Base-by-base conservation (phyloP, 345 rosid species). In the Lagerstroemia speciosa region DNA sequence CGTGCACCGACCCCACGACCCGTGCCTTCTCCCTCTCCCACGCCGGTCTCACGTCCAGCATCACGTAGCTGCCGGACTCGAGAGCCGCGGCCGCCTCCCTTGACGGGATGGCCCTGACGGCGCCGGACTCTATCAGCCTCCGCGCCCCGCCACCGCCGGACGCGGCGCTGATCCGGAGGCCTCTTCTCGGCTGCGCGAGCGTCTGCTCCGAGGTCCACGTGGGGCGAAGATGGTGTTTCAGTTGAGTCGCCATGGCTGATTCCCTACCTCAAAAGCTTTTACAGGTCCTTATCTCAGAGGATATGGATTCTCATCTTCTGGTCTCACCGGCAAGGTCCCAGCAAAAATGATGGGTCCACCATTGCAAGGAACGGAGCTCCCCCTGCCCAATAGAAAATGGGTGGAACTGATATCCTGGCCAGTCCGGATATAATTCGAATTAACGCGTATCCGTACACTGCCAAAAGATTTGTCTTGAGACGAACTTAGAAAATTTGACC, bases 11-110 rank as follows among this genome's bases (percentile, higher is more conserved):
- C 41, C 90, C 92, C 50, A 73, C 77, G 66, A 93, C 98, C 5
- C 83, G 76, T 16, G 98, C 92, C 79, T 87, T 93, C 53, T 78
- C 87, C 69, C 88, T 77, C 77, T 90, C 97, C 98, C 98, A 93
- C 7, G 8, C 76, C 1, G 98, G 97, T 69, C 98, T 81, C 52
- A 93, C 78, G 78, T 93, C 98, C 53, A 90, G 73, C 22, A 93
- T 78, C 62, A 67, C 27, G 71, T 76, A 91, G 14, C 89, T 92
- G 11, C 82, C 89, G 40, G 84, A 70, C 50, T 81, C 55, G 69
- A 87, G 32, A 63, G 86, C 77, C 36, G 70, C 68, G 19, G 79
- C 82, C 5, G 91, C 98, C 14, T 87, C 94, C 62, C 69, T 81
- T 0, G 97, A 81, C 45, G 64, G 66, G 69, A 93, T 83, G 38